Conservation (phyloP, 2,329 filamentous ascomycete genomes). For the Fusarium sp. region DNA sequence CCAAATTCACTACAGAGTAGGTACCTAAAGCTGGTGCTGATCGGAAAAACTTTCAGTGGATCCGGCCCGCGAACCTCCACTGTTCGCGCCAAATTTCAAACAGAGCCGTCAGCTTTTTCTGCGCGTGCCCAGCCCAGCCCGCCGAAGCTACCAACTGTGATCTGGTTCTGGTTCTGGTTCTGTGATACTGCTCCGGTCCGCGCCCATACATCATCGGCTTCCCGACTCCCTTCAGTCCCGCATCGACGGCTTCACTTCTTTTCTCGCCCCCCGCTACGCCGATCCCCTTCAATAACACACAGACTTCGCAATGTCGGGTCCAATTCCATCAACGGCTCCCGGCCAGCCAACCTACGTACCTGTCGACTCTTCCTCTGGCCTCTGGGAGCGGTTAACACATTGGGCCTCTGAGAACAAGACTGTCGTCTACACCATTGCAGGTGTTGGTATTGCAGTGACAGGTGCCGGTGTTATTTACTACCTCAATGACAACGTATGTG, state of each 20-base stretch:
- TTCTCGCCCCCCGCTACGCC: conserved; percentile 28
- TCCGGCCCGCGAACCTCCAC: conserved; percentile 24
- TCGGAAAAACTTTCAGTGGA: conserved; percentile 46
- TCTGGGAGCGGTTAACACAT: conserved; percentile 89
- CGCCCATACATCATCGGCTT: conserved; percentile 48
- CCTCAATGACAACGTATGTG: conserved; percentile 67
- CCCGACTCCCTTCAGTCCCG: conserved; percentile 37
- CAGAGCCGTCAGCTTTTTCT: conserved; percentile 46
- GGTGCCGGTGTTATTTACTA: conserved; percentile 95
- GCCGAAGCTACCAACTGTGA: conserved; percentile 42
- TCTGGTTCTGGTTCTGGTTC: conserved; percentile 11
- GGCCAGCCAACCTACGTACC: conserved; percentile 56
- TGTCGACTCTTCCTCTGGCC: conserved; percentile 68
- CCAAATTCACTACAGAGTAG: neutral
- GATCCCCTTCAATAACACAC: conserved; percentile 37
- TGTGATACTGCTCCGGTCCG: conserved; percentile 31
- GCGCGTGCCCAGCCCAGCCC: conserved; percentile 44
- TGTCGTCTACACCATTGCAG: conserved; percentile 94
- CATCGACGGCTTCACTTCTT: conserved; percentile 42
- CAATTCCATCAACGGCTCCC: conserved; percentile 59
- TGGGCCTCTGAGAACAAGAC: conserved; percentile 98
- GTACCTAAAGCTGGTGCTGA: conserved; percentile 4
- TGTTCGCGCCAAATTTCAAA: conserved; percentile 45
- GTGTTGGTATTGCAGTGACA: conserved; percentile 90
- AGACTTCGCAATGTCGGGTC: conserved; percentile 53